Conservation (phyloP, 192 early-diverging fungal genomes). For the Coemansia sp. region DNA sequence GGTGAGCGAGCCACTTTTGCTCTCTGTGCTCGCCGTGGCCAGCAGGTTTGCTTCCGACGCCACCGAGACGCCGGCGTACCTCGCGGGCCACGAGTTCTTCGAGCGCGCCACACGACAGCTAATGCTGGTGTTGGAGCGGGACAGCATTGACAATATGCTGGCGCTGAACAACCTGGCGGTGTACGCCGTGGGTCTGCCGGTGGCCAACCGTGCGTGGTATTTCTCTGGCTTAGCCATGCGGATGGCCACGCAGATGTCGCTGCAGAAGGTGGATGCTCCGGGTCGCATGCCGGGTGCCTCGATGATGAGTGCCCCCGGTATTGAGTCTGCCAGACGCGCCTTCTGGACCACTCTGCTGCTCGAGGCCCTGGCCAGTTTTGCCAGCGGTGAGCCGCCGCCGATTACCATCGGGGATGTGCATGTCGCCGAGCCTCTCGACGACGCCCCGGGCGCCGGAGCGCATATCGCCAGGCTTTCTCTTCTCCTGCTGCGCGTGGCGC, state of each 20-base stretch:
- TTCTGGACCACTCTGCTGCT: conserved; percentile 53
- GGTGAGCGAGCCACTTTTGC: conserved; percentile 46
- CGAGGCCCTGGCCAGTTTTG: conserved; percentile 52
- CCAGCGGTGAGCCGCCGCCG: conserved; percentile 51
- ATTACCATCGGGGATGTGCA: conserved; percentile 51
- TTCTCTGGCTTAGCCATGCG: conserved; percentile 52
- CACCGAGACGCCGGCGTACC: conserved; percentile 41
- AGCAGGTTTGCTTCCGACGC: conserved; percentile 50
- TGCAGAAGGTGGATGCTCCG: conserved; percentile 50
- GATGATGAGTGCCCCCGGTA: conserved; percentile 51
- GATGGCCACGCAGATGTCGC: conserved; percentile 54
- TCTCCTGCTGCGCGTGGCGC: conserved; percentile 47
- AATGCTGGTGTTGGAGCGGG: conserved; percentile 51
- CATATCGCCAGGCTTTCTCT: conserved; percentile 44
- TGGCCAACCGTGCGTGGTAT: conserved; percentile 52
- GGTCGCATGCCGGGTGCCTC: conserved; percentile 48
- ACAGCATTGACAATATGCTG: conserved; percentile 50
- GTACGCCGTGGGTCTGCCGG: conserved; percentile 48
- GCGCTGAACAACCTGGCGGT: conserved; percentile 51
- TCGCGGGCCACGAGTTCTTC: conserved; percentile 47
- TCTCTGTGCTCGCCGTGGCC: conserved; percentile 46
- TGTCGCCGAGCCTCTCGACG: conserved; percentile 49
- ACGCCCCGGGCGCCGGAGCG: conserved; percentile 18
- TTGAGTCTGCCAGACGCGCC: conserved; percentile 47
- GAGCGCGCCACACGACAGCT: conserved; percentile 42